Evolutionary conservation across 179 eudicot genomes (phyloP), one percentile per base, ranked within the genome.

Genomic region (Patellifolia procumbens): DNA sequence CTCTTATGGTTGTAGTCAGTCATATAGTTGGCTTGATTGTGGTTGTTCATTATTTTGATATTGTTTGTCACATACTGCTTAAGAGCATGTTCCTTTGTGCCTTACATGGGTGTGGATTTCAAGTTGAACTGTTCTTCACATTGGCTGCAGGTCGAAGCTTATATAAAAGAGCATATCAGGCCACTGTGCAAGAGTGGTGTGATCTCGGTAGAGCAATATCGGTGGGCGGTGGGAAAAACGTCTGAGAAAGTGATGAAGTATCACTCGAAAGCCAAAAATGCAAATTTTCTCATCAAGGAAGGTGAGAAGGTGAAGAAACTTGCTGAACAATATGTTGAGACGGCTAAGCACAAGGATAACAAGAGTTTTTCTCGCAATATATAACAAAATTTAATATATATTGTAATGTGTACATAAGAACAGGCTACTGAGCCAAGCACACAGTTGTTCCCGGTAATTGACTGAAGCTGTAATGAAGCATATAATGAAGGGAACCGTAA

Each of bases 291-390:
- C 65, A 87, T 92, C 82, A 92, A 91, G 83, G 98, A 94, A 80
- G 98, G 98, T 29, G 95, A 93, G 75, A 95, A 91, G 81, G 97
- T 93, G 83, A 95, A 95, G 87, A 90, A 91, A 82, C 97, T 95
- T 24, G 98, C 98, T 10, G 92, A 90, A 80, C 91, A 91, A 81
- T 93, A 90, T 74, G 93, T 93, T 45, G 98, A 95, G 80, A 76
- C 97, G 7, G 89, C 97, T n/a, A 89, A 89, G 75, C 85, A 86
- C 74, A 86, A 78, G 76, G 81, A 79, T 66, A 79, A 67, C 46
- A 83, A 55, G 79, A 83, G 70, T 74, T 39, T 60, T 78, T 55
- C 8, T 31, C 28, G 1, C 7, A 15, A 8, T 26, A 11, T 26
- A 45, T 68, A 22, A 28, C 37, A 31, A 55, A 10, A 35, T 46